Conservation (phyloP, 257 asterid genomes). For the Solanum chilense region DNA sequence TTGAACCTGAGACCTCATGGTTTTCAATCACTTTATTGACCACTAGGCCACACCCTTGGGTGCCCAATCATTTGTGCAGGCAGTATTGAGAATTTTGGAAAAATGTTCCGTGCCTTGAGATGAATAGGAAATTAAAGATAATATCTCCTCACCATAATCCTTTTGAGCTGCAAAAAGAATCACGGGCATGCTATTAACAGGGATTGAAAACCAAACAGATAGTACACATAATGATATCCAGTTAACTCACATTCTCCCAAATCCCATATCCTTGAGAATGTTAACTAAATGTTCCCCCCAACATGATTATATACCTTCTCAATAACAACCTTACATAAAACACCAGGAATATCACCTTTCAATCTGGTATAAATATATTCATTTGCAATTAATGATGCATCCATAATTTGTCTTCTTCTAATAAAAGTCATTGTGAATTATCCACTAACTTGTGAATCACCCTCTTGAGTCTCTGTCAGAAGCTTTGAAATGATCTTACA, state of each 20-base stretch:
- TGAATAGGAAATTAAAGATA: background rate
- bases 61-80: background rate
- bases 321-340: background rate
- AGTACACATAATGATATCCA: background rate
- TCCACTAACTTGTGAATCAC: background rate
- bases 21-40: background rate
- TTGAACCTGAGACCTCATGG: background rate
- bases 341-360: background rate
- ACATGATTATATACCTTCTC: background rate
- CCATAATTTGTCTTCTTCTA: background rate
- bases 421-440: background rate
- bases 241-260: background rate
- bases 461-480: background rate
- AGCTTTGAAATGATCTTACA: background rate
- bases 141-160: background rate
- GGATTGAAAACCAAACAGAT: background rate
- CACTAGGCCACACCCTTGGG: background rate
- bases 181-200: background rate
- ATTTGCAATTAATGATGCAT: background rate
- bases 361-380: background rate
- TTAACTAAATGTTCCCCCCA: background rate
- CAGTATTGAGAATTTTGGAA: background rate
- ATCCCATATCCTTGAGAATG: background rate
- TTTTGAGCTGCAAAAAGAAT: background rate
- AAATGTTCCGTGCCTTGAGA: background rate